Base-by-base conservation (phyloP, 2,329 filamentous ascomycete species). In the Verticillium nubilum region DNA sequence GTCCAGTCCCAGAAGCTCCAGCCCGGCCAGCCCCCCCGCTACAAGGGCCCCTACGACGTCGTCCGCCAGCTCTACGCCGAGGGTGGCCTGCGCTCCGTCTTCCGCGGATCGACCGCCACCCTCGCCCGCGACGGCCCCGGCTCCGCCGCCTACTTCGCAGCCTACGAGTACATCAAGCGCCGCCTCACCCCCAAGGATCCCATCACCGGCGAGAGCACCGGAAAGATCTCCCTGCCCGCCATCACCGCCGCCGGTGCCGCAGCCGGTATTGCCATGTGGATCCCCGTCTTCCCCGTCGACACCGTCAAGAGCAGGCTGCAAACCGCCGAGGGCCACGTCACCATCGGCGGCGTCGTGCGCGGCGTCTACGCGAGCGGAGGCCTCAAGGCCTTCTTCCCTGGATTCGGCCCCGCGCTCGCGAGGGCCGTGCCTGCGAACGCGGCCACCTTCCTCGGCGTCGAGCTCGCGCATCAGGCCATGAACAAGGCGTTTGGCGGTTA, bases 241-340 rank as follows among this genome's bases (percentile, higher is more conserved):
- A 84, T 99, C 60, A 91, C 93, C 68, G 84, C 86, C 28, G 95
- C 95, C 2, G 95, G 95, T 67, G 95, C 91, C 63, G 90, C 88
- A 4, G 95, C 95, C 0, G 95, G 95, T 70, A 86, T 99, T 27
- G 95, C 95, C 63, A 99, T 99, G 95, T 99, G 95, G 95, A 95
- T 97, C 66, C 93, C 95, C 58, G 93, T 99, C 50, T 99, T 99
- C 84, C 95, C 95, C 25, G 84, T 99, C 64, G 95, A 99, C 71
- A 99, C 95, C 0, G 88, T 99, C 78, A 99, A 99, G 85, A 93
- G 89, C 64, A 83, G 93, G 37, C 78, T 99, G 72, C 95, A 99
- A 82, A 96, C 91, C 52, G 92, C 92, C 50, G 90, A 95, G 70
- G 92, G 92, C 55, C 89, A 89, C 66, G 88, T 92, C 56, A 91